Conservation (phyloP, 345 rosid genomes). For the Eucalyptus cloeziana region DNA sequence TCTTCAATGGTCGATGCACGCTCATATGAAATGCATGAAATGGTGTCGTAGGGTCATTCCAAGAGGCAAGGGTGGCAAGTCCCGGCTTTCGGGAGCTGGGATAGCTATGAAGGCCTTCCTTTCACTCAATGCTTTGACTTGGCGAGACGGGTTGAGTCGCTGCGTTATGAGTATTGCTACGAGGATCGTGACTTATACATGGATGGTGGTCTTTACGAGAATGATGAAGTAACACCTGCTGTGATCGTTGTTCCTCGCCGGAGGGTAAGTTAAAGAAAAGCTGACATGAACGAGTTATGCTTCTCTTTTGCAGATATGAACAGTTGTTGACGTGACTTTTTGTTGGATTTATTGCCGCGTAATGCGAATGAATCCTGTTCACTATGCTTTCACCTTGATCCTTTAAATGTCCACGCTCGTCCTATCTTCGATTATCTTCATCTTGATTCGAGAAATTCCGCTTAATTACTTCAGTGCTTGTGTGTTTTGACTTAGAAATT, state of each 20-base stretch:
- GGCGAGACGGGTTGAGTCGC: conserved; percentile 9
- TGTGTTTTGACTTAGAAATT: not conserved
- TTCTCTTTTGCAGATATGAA: not conserved
- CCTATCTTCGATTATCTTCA: not conserved
- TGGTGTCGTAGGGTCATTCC: not conserved
- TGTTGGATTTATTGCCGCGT: not conserved
- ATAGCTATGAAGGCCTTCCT: conserved; percentile 18
- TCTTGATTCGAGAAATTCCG: not conserved
- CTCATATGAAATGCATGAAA: not conserved
- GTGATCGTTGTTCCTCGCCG: conserved; percentile 26
- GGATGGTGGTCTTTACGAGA: conserved; percentile 13
- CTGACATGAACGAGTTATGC: not conserved
- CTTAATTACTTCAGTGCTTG: not conserved
- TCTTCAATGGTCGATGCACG: not conserved
- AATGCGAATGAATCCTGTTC: not conserved
- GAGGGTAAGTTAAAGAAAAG: conserved; percentile 1
- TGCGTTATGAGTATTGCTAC: not conserved
- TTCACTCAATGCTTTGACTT: conserved; percentile 30
- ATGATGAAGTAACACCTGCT: not conserved
- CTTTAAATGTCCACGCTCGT: not conserved
- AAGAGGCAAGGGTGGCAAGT: conserved; percentile 2
- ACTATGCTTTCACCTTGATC: not conserved
- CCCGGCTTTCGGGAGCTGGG: conserved; percentile 28
- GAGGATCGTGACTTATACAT: conserved; percentile 15
- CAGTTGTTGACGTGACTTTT: not conserved